These are phyloP conservation scores for Cladorrhinum sp. DNA, from an alignment of 2,329 filamentous ascomycete species.

Conservation along the genomic window DNA sequence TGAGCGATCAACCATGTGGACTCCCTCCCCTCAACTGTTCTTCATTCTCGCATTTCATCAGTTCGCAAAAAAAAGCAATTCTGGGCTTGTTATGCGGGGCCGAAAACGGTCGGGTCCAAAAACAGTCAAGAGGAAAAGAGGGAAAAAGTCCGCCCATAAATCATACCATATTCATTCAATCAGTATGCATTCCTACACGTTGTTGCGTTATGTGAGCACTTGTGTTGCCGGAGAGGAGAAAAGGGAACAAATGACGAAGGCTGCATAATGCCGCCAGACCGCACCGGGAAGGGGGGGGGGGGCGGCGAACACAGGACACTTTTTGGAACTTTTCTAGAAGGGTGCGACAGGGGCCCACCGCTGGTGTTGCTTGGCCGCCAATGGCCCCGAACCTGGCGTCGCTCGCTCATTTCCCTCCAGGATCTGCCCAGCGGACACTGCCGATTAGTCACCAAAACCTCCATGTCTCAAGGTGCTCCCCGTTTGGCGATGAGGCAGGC, in stretches of 20 bases:
- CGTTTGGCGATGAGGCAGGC: background rate
- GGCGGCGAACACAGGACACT: no score
- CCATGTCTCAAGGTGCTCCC: constrained; percentile 4
- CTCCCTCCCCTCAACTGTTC: background rate
- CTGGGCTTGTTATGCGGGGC: background rate
- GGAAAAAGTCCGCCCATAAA: background rate
- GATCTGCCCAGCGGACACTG: constrained; percentile 3
- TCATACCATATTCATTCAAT: background rate
- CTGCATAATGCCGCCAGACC: background rate
- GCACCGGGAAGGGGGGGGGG: no score
- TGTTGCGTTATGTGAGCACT: background rate
- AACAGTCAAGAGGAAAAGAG: background rate
- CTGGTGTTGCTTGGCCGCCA: background rate
- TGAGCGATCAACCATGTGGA: constrained; percentile 11
- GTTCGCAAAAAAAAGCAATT: constrained; percentile 3
- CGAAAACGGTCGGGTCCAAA: background rate
- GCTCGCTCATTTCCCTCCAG: constrained; percentile 1
- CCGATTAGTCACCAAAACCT: constrained; percentile 1
- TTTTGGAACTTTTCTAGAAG: constrained; percentile 27
- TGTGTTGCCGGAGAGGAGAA: background rate
- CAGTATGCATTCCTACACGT: background rate
- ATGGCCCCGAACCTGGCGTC: background rate
- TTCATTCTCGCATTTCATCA: background rate
- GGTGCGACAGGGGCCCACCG: constrained; percentile 12
- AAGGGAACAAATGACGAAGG: constrained; percentile 3